These are phyloP conservation scores for Xylaria nigripes DNA, from an alignment of 495 filamentous ascomycete species.

Conservation along the genomic window DNA sequence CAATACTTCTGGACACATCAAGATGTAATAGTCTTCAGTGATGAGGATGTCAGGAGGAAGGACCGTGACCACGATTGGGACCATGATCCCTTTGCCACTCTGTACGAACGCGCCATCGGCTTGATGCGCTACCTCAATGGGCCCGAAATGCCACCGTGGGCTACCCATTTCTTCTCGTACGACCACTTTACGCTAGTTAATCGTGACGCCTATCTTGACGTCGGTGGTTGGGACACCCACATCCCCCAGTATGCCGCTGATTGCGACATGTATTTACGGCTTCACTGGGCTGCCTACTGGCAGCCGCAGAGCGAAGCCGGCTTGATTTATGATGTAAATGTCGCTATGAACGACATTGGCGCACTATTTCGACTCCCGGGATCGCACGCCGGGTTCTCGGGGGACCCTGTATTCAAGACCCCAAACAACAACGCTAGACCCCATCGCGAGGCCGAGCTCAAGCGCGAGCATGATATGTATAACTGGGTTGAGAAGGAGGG, in stretches of 20 bases:
- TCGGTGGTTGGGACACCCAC: slow-evolving; percentile 53
- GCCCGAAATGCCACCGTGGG: slow-evolving; percentile 31
- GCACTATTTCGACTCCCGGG: slow-evolving; percentile 36
- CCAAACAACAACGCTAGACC: slow-evolving; percentile 6
- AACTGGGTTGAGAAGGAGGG: slow-evolving; percentile 26
- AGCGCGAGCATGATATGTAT: slow-evolving; percentile 24
- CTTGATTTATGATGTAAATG: slow-evolving; percentile 42
- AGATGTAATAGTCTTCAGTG: slow-evolving; percentile 47
- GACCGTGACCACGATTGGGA: slow-evolving; percentile 30
- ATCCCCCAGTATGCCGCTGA: slow-evolving; percentile 53
- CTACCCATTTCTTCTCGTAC: slow-evolving; percentile 47
- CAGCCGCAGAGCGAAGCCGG: slow-evolving; percentile 40
- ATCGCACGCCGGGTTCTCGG: slow-evolving; percentile 22
- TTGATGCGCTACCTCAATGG: slow-evolving; percentile 24
- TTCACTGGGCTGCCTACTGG: slow-evolving; percentile 46
- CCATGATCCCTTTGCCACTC: slow-evolving; percentile 36
- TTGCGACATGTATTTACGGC: slow-evolving; percentile 49
- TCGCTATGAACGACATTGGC: slow-evolving; percentile 36
- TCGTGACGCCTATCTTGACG: slow-evolving; percentile 39
- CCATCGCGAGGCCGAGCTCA: slow-evolving; percentile 20
- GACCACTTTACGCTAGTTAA: slow-evolving; percentile 52
- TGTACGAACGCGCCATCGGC: slow-evolving; percentile 35
- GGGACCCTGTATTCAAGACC: slow-evolving; percentile 18
- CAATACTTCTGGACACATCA: slow-evolving; percentile 55
- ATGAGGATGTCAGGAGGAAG: slow-evolving; percentile 36